A percentile compares a stretch with the other conserved stretches of the same genome.
These are phyloP conservation scores for Diaporthe helianthi DNA, from an alignment of 2,329 filamentous ascomycete genomes.

Conservation along the genomic window DNA sequence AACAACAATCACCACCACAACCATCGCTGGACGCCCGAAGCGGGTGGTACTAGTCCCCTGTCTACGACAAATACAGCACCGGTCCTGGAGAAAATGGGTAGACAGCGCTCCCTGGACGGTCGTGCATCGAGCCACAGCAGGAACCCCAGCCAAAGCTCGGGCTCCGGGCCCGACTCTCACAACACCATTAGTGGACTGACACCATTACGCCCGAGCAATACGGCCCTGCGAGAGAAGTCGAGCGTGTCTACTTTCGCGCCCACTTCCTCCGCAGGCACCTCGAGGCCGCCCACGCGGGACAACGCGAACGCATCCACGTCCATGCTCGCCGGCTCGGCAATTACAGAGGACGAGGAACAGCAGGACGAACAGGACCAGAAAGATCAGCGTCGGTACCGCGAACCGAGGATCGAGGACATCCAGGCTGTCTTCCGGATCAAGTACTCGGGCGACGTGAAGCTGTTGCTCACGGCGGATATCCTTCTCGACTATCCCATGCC, in stretches of 20 bases:
- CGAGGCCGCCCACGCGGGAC: constrained; percentile 65
- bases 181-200: constrained; percentile 34
- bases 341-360: constrained; percentile 48
- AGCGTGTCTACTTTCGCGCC: constrained; percentile 69
- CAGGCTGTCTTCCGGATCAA: constrained; percentile 91
- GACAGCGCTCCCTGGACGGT: constrained; percentile 24
- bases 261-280: constrained; percentile 56
- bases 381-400: constrained; percentile 58
- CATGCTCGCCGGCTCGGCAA: constrained; percentile 45
- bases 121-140: constrained; percentile 48
- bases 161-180: constrained; percentile 52
- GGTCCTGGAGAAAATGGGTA: constrained; percentile 9
- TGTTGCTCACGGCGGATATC: constrained; percentile 93
- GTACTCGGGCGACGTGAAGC: constrained; percentile 85
- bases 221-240: constrained; percentile 61
- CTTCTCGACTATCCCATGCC: constrained; percentile 98
- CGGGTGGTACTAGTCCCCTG: constrained; percentile 36
- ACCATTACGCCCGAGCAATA: constrained; percentile 33
- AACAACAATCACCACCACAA: constrained; percentile 43
- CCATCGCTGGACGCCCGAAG: constrained; percentile 53
- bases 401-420: constrained; percentile 83
- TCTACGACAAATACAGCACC: constrained; percentile 37
- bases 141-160: constrained; percentile 55
- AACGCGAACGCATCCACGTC: constrained; percentile 43
- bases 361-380: constrained; percentile 28